Base-by-base conservation (phyloP, 2,329 filamentous ascomycete genomes). In the Pyrenochaeta sp. region DNA sequence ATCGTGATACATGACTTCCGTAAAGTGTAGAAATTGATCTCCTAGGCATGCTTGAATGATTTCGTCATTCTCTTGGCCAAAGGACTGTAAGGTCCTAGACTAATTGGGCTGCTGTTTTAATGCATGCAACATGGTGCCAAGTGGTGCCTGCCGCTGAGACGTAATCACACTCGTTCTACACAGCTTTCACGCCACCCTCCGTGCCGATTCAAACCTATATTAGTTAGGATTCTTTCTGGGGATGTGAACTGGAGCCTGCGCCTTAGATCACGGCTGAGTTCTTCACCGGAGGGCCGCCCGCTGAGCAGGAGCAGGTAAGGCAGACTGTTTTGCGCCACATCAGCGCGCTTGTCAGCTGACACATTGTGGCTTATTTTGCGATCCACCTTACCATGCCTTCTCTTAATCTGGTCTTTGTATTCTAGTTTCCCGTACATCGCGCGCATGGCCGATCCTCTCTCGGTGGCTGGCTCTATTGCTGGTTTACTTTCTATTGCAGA, bases 391-490 rank as follows among this genome's bases (percentile, higher is more conserved):
- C 33, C 33, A 17, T 20, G 10, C 17, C 7, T 20, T 9, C 17
- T 20, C 4, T 20, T 37, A 6, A 20, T 17, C 14, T 36, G 7
- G 33, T 17, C 17, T 37, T 9, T 9, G 20, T 20, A 2, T 2
- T 9, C 3, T 4, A 3, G 17, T 37, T 18, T 4, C 33, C 4
- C 4, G 11, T 7, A 36, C 9, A 37, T 21, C 11, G 7, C 9
- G 9, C 35, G 17, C 35, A 37, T 37, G 35, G 17, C 17, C 35
- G 58, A 62, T 21, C 56, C 58, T 7, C 53, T 62, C 1, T 62
- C 58, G n/a, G 29, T 60, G 9, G 56, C 58, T 11, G 56, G 49
- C n/a, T 59, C 56, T 12, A 57, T 63, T 17, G 60, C 58, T 7
- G 58, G 60, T 11, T 45, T 61, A 7, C 20, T 57, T 5, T 57